Conservation (phyloP, 768 basidiomycete genomes). For the Melanogaster broomeanus region DNA sequence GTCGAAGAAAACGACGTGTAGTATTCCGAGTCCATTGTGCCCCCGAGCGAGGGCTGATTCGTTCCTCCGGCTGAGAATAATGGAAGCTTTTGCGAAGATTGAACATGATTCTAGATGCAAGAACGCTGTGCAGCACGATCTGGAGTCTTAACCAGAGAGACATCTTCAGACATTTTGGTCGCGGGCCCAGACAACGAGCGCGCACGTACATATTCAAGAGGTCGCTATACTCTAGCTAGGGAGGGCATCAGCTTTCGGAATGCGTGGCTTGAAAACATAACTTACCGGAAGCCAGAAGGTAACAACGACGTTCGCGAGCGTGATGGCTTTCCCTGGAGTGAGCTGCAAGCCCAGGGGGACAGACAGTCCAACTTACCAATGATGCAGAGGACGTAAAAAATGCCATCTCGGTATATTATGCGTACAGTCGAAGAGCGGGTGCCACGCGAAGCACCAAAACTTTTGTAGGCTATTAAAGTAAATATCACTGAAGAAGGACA, state of each 20-base stretch:
- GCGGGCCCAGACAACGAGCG: too few species aligned
- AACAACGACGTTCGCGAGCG: slow-evolving; percentile 11
- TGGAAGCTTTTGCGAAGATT: neutral
- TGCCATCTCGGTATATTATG: slow-evolving; percentile 14
- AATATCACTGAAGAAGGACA: slow-evolving; percentile 10
- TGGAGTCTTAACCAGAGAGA: neutral
- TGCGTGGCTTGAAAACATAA: neutral
- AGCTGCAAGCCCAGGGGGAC: neutral
- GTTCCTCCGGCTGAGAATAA: neutral
- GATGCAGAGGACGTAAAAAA: slow-evolving; percentile 22
- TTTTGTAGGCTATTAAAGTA: slow-evolving; percentile 6
- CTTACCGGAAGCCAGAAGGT: slow-evolving; percentile 11
- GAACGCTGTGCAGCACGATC: slow-evolving; percentile 2
- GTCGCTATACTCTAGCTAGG: slow-evolving; percentile 2
- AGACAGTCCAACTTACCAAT: slow-evolving; percentile 4
- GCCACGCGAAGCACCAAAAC: slow-evolving; percentile 3
- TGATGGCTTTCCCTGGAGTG: slow-evolving; percentile 8
- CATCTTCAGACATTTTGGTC: neutral
- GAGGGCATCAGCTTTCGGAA: neutral
- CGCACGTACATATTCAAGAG: slow-evolving; percentile 6
- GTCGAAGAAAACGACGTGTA: too few species aligned
- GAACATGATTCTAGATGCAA: slow-evolving; percentile 8
- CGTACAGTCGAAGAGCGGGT: slow-evolving; percentile 2
- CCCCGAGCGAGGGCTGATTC: too few species aligned
- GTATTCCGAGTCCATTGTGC: too few species aligned